Percentiles rank a stretch among this genome's conserved stretches.
Evolutionary conservation across 2,329 filamentous ascomycete species (phyloP).

Genomic region (Zymoseptoria tritici): DNA sequence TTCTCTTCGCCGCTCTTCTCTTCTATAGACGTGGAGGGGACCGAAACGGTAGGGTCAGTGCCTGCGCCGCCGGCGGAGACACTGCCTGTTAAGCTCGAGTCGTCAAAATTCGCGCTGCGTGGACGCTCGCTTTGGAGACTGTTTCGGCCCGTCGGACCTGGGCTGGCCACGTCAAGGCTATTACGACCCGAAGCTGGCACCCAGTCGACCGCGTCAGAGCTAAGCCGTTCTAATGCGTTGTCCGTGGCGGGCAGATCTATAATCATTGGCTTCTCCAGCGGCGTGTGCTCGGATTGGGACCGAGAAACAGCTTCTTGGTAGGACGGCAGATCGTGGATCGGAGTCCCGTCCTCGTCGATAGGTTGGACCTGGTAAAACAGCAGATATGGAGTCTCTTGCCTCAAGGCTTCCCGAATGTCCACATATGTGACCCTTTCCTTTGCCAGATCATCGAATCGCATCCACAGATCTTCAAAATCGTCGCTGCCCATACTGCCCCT

Average conservation of each 20-base stretch:
- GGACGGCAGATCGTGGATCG: slow-evolving; percentile 31
- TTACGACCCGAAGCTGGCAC: slow-evolving; percentile 13
- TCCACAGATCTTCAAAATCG: slow-evolving; percentile 71
- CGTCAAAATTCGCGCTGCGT: slow-evolving; percentile 36
- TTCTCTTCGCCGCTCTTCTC: slow-evolving; percentile 26
- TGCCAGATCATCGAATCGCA: slow-evolving; percentile 84
- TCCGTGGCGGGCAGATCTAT: slow-evolving; percentile 15
- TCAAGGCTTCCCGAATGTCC: slow-evolving; percentile 69
- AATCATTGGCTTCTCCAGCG: slow-evolving; percentile 22
- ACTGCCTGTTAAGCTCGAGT: slow-evolving; percentile 28
- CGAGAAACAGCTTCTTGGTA: slow-evolving; percentile 35
- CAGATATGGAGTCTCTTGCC: slow-evolving; percentile 85
- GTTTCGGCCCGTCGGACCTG: slow-evolving; percentile 27
- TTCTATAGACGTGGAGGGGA: slow-evolving; percentile 37
- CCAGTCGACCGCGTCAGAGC: slow-evolving; percentile 17
- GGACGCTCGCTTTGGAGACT: slow-evolving; percentile 32
- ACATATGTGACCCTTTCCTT: slow-evolving; percentile 65
- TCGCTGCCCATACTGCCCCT: slow-evolving; percentile 30
- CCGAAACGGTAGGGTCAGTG: slow-evolving; percentile 20
- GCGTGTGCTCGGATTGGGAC: slow-evolving; percentile 20
- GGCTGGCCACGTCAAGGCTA: slow-evolving; percentile 25
- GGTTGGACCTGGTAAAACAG: slow-evolving; percentile 93
- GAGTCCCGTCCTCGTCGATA: slow-evolving; percentile 59
- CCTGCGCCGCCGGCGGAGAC: slow-evolving; percentile 20
- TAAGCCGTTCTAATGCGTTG: slow-evolving; percentile 11